A percentile compares a stretch with the other conserved stretches of the same genome.
These are phyloP conservation scores for Blastocystis hominis DNA, from an alignment of 352 stramenopile species.

Conservation along the genomic window DNA sequence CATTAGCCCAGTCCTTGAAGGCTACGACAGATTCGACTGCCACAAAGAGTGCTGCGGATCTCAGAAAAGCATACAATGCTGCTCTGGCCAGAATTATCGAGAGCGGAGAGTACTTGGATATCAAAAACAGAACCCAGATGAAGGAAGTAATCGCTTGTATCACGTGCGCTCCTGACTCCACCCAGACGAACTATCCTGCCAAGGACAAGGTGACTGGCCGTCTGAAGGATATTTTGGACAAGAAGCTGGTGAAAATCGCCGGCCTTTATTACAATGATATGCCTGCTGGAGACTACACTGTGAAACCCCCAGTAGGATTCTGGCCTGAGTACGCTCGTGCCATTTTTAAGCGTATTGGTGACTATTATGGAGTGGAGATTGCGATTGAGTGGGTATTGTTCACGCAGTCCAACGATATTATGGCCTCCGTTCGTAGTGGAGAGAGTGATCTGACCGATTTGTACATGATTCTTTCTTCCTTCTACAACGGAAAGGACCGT, in stretches of 20 bases:
- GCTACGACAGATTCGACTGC: not conserved
- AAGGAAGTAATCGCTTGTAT: slow-evolving; percentile 56
- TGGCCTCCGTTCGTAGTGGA: slow-evolving; percentile 19
- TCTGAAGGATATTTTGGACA: slow-evolving; percentile 30
- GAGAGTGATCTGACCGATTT: slow-evolving; percentile 48
- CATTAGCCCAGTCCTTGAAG: not conserved
- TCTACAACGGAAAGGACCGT: slow-evolving; percentile 55
- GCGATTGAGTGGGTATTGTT: slow-evolving; percentile 43
- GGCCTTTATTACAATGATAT: slow-evolving; percentile 53
- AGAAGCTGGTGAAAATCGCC: not conserved
- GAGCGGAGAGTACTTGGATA: slow-evolving; percentile 49
- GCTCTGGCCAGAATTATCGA: slow-evolving; percentile 46
- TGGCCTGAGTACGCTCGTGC: slow-evolving; percentile 51
- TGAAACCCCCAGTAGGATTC: slow-evolving; percentile 43
- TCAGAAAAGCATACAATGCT: slow-evolving; percentile 23
- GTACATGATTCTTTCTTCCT: slow-evolving; percentile 52
- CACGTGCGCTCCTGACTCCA: slow-evolving; percentile 32
- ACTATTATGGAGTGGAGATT: slow-evolving; percentile 18
- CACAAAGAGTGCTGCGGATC: slow-evolving; percentile 22
- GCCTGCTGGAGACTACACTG: slow-evolving; percentile 43
- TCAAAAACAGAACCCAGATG: slow-evolving; percentile 30
- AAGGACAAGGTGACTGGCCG: slow-evolving; percentile 13
- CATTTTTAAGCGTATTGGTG: not conserved
- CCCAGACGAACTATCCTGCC: not conserved
- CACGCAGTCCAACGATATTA: not conserved